Evolutionary conservation across 768 basidiomycete species (phyloP).

Genomic region (Suillus paluster): DNA sequence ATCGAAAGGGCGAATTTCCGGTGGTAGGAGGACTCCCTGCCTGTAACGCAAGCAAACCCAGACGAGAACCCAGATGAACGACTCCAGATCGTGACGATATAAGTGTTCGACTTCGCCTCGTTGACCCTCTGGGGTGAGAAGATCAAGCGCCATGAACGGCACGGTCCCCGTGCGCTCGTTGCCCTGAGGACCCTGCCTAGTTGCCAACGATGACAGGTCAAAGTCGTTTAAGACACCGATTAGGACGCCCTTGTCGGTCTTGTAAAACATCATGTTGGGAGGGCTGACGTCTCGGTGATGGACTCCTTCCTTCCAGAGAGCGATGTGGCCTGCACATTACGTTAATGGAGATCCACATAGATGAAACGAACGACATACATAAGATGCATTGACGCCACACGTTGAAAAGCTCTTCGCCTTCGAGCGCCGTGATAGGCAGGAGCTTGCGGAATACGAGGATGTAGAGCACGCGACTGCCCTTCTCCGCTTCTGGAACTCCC

Average conservation of each 20-base stretch:
- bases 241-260: neutral
- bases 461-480: neutral
- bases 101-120: too few species aligned
- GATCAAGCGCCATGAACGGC: too few species aligned
- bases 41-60: too few species aligned
- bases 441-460: neutral
- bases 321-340: neutral
- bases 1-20: too few species aligned
- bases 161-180: too few species aligned
- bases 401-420: neutral
- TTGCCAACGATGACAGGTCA: constrained; percentile 5
- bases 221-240: constrained; percentile 21
- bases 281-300: constrained; percentile 12
- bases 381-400: too few species aligned
- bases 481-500: neutral
- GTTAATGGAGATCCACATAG: neutral
- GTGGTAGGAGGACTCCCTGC: too few species aligned
- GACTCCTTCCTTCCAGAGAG: neutral
- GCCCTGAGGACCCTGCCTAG: too few species aligned
- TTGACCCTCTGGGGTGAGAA: too few species aligned
- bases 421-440: neutral
- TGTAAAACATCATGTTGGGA: constrained; percentile 19
- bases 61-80: neutral
- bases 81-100: too few species aligned
- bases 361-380: neutral